phyloP scores from a whole-genome alignment of 179 eudicot species.

The Pouteria campechiana region DNA sequence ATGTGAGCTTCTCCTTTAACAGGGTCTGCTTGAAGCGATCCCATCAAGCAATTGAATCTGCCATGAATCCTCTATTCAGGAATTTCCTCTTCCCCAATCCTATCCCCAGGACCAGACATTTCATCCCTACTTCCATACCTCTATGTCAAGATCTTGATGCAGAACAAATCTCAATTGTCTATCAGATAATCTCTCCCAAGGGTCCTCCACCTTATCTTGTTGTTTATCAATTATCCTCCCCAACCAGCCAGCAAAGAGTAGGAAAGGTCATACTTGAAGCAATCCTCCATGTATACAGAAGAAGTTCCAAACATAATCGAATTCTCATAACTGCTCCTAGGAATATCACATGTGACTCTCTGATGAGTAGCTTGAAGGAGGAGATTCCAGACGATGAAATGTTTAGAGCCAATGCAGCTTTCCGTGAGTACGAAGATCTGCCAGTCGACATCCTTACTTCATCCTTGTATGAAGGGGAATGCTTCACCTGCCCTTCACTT shows the following conservation, averaged over 20 bases:
- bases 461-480: constrained; percentile 8
- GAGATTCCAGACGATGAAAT: constrained; percentile 10
- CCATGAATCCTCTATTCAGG: constrained; percentile 1
- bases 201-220: constrained; percentile 8
- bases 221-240: not conserved
- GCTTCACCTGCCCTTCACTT: constrained; percentile 19
- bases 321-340: constrained; percentile 10
- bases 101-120: not conserved
- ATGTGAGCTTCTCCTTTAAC: constrained; percentile 14
- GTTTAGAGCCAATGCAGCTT: constrained; percentile 26
- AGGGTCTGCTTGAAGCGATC: constrained; percentile 14
- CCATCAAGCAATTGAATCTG: constrained; percentile 12
- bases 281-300: constrained; percentile 5
- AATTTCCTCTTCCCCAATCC: constrained; percentile 16
- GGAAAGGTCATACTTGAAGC: constrained; percentile 11
- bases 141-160: not conserved
- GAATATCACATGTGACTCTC: constrained; percentile 10
- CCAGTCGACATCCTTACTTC: constrained; percentile 13
- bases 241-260: not conserved
- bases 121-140: no score
- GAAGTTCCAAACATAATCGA: constrained; percentile 4
- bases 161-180: constrained; percentile 4
- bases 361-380: constrained; percentile 4
- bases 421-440: constrained; percentile 12
- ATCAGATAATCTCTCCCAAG: constrained; percentile 4